Evolutionary conservation across 1,284 basidiomycete species (phyloP).

Genomic region (Tylopilus sp.): DNA sequence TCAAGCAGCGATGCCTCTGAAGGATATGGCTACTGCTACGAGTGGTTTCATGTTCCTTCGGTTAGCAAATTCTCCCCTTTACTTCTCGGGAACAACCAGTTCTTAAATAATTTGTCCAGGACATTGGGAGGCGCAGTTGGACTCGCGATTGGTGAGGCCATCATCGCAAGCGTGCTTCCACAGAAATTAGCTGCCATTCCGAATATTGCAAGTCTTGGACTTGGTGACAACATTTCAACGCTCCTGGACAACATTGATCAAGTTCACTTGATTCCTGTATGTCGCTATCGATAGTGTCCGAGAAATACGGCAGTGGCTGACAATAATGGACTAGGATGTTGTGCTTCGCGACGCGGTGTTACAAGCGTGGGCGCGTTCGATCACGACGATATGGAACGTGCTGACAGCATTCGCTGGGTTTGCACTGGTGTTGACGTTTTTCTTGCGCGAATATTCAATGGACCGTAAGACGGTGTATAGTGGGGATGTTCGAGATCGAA

Average conservation of each 20-base stretch:
- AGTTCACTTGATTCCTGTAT: slow-evolving; percentile 67
- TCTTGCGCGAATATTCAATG: slow-evolving; percentile 73
- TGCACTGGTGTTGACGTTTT: slow-evolving; percentile 67
- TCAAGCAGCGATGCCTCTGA: slow-evolving; percentile 83
- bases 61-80: slow-evolving; percentile 42
- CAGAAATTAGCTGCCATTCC: slow-evolving; percentile 63
- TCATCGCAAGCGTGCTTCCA: slow-evolving; percentile 71
- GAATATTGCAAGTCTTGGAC: slow-evolving; percentile 44
- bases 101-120: slow-evolving; percentile 44
- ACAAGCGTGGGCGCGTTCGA: slow-evolving; percentile 76
- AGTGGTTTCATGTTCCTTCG: slow-evolving; percentile 75
- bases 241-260: slow-evolving; percentile 66
- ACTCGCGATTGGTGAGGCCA: slow-evolving; percentile 77
- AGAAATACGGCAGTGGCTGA: slow-evolving; percentile 1
- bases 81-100: neutral
- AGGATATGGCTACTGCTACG: slow-evolving; percentile 83
- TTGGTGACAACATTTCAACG: slow-evolving; percentile 63
- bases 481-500: neutral
- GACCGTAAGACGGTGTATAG: slow-evolving; percentile 58
- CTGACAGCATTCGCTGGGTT: slow-evolving; percentile 70
- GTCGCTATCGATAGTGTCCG: slow-evolving; percentile 27
- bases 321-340: slow-evolving; percentile 53
- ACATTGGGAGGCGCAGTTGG: slow-evolving; percentile 85
- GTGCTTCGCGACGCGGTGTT: slow-evolving; percentile 62
- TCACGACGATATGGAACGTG: slow-evolving; percentile 80